Conservation (phyloP, 2,329 filamentous ascomycete species). For the Phialocephala sp. region DNA sequence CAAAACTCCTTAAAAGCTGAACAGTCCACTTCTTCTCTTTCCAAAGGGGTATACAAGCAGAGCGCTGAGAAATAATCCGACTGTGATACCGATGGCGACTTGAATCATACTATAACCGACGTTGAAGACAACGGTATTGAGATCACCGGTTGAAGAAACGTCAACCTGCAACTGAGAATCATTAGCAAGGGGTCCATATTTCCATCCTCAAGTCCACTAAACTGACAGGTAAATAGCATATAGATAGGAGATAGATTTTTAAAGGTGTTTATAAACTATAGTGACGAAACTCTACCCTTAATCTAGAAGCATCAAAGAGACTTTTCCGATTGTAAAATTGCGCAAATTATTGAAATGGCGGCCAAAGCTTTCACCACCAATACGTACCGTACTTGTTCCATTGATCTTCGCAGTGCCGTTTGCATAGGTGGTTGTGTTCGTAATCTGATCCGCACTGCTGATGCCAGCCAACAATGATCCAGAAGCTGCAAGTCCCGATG, state of each 20-base stretch:
- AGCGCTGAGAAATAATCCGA: conserved; percentile 48
- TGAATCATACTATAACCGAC: conserved; percentile 49
- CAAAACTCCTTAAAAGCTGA: conserved; percentile 44
- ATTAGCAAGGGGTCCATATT: conserved; percentile 26
- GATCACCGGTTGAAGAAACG: conserved; percentile 31
- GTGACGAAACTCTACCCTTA: too few species aligned
- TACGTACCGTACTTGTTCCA: conserved; percentile 38
- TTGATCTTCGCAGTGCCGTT: conserved; percentile 40
- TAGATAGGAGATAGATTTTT: conserved; percentile 9
- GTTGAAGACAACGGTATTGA: conserved; percentile 47
- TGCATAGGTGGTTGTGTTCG: conserved; percentile 39
- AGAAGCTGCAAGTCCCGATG: conserved; percentile 64
- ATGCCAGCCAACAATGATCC: conserved; percentile 65
- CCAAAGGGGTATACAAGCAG: conserved; percentile 49
- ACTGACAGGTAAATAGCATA: conserved; percentile 14
- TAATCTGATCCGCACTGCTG: conserved; percentile 60
- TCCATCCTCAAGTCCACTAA: conserved; percentile 19
- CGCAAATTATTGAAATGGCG: conserved; percentile 1
- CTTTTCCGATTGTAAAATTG: conserved; percentile 6
- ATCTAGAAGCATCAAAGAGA: too few species aligned
- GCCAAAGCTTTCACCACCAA: conserved; percentile 6
- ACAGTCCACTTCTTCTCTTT: conserved; percentile 48
- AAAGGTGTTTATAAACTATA: conserved; percentile 10
- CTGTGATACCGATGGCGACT: conserved; percentile 50
- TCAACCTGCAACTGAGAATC: conserved; percentile 26